Evolutionary conservation across 345 rosid species (phyloP).

Genomic region (Chamaenerion angustifolium): DNA sequence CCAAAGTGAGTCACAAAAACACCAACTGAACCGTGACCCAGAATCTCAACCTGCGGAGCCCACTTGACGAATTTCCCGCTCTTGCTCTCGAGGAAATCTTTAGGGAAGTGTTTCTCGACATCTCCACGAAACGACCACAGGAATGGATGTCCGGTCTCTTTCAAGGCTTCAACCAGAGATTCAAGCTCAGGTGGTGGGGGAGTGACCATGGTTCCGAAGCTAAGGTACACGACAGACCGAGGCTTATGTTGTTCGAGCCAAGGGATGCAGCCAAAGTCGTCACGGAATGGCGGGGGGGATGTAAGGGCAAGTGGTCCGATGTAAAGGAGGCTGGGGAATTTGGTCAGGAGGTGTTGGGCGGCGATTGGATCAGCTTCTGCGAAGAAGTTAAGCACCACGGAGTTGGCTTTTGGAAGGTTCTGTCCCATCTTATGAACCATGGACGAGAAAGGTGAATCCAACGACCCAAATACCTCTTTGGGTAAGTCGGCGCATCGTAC

Average conservation of each 20-base stretch:
- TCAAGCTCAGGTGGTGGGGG: conserved; percentile 27
- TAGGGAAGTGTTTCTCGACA: not conserved
- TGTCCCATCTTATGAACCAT: conserved; percentile 22
- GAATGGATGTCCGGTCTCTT: conserved; percentile 20
- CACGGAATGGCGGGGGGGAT: conserved; percentile 11
- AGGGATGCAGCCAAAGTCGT: conserved; percentile 29
- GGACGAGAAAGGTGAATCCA: conserved; percentile 8
- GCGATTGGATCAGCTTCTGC: conserved; percentile 23
- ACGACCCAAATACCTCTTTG: conserved; percentile 7
- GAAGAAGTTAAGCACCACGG: conserved; percentile 20
- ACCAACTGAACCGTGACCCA: not conserved
- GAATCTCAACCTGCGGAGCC: not conserved
- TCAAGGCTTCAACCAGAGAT: conserved; percentile 33
- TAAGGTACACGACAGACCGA: conserved; percentile 35
- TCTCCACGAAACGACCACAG: conserved; percentile 43
- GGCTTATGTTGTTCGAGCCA: conserved; percentile 32
- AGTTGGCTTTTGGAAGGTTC: conserved; percentile 21
- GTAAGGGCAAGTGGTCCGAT: conserved; percentile 27
- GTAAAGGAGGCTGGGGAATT: conserved; percentile 15
- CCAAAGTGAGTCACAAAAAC: not conserved
- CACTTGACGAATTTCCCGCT: not conserved
- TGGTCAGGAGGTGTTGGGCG: conserved; percentile 16
- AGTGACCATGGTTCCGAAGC: conserved; percentile 35
- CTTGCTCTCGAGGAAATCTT: not conserved
- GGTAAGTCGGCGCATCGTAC: conserved; percentile 20